Evolutionary conservation across 768 basidiomycete genomes (phyloP).

Genomic region (Epithele typhae): DNA sequence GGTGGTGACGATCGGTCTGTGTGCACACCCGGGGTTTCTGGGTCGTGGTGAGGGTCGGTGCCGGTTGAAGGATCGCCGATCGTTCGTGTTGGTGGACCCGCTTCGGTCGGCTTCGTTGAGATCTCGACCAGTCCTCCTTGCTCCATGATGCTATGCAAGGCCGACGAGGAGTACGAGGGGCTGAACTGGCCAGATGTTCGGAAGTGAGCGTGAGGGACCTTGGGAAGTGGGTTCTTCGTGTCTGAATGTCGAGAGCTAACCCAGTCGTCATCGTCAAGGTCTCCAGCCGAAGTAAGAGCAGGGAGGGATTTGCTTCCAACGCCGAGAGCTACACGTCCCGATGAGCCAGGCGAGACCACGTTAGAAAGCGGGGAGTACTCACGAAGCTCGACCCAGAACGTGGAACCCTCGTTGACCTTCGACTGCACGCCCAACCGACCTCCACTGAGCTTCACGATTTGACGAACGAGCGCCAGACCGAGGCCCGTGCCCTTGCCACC

Average conservation of each 20-base stretch:
- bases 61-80: slow-evolving; percentile 39
- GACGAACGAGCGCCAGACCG: slow-evolving; percentile 47
- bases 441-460: slow-evolving; percentile 47
- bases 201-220: neutral
- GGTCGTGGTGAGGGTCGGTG: slow-evolving; percentile 23
- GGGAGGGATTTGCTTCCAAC: slow-evolving; percentile 53
- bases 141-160: slow-evolving; percentile 66
- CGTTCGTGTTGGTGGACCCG: slow-evolving; percentile 36
- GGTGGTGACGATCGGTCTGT: too few relatives aligned
- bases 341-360: slow-evolving; percentile 1
- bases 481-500: slow-evolving; percentile 55
- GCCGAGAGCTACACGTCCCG: slow-evolving; percentile 58
- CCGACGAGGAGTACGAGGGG: slow-evolving; percentile 34
- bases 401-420: slow-evolving; percentile 64
- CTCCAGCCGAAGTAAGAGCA: slow-evolving; percentile 13
- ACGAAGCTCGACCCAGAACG: slow-evolving; percentile 86
- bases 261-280: slow-evolving; percentile 7
- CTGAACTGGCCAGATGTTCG: slow-evolving; percentile 4
- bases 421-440: slow-evolving; percentile 39
- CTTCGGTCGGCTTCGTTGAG: slow-evolving; percentile 38
- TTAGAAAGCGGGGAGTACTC: slow-evolving; percentile 19
- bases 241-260: slow-evolving; percentile 4
- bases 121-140: slow-evolving; percentile 59
- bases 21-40: too few relatives aligned
- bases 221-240: neutral